phyloP scores from a whole-genome alignment of 2,329 filamentous ascomycete genomes.

The Pestalotiopsis sp. region DNA sequence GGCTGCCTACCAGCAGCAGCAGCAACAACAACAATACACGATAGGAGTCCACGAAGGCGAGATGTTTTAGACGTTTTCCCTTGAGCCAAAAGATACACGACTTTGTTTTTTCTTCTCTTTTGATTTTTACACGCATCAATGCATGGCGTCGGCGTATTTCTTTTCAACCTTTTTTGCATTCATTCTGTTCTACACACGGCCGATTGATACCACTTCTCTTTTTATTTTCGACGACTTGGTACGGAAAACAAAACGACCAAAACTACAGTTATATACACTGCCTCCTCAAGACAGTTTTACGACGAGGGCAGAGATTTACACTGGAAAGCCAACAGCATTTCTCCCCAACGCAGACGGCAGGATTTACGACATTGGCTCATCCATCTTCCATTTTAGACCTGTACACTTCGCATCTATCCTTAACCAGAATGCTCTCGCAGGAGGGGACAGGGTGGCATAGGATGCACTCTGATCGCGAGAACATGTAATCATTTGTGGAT shows the following conservation, averaged over 20 bases:
- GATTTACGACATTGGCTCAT: neutral
- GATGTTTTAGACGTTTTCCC: slow-evolving; percentile 50
- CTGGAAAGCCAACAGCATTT: slow-evolving; percentile 7
- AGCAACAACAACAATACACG: slow-evolving; percentile 37
- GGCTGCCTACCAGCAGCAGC: slow-evolving; percentile 35
- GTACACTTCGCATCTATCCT: slow-evolving; percentile 27
- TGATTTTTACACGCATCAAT: slow-evolving; percentile 21
- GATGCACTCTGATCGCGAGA: neutral
- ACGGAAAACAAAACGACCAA: neutral
- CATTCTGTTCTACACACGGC: slow-evolving; percentile 7
- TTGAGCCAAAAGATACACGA: slow-evolving; percentile 19
- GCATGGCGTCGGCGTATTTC: slow-evolving; percentile 40
- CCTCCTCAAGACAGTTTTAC: neutral
- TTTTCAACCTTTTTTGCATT: slow-evolving; percentile 3
- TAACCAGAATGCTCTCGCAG: slow-evolving; percentile 5
- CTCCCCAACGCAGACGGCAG: neutral
- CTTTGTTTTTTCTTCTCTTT: slow-evolving; percentile 19
- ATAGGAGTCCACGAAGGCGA: slow-evolving; percentile 58
- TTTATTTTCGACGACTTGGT: neutral
- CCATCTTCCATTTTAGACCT: slow-evolving; percentile 18
- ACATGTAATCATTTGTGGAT: neutral
- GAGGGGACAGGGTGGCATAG: neutral
- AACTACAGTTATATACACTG: slow-evolving; percentile 7
- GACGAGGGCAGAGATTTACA: neutral
- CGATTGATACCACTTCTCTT: slow-evolving; percentile 31